Conservation (phyloP, 768 basidiomycete genomes). For the Erythrobasidium yunnanense region DNA sequence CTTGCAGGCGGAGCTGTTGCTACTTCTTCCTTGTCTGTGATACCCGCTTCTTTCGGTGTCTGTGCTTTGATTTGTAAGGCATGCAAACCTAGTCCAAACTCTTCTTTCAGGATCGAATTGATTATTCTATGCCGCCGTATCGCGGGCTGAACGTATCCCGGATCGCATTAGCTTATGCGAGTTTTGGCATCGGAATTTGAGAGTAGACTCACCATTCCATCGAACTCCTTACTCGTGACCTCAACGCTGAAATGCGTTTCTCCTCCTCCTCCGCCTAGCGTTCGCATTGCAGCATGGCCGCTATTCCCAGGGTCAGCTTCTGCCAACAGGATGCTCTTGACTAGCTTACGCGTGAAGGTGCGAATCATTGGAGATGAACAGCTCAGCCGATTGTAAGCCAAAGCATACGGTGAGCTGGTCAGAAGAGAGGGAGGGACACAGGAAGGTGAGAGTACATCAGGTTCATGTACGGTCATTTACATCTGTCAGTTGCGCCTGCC, state of each 20-base stretch:
- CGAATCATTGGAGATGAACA: conserved; percentile 44
- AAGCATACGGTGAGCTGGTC: no score
- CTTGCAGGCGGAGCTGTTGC: neutral
- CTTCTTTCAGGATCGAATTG: conserved; percentile 43
- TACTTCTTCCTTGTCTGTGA: conserved; percentile 4
- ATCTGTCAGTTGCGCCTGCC: conserved; percentile 30
- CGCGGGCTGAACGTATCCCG: conserved; percentile 38
- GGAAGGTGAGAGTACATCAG: neutral
- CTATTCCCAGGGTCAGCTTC: neutral
- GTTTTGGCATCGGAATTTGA: neutral
- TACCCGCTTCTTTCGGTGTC: conserved; percentile 40
- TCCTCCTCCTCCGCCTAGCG: conserved; percentile 42
- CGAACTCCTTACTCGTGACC: conserved; percentile 35
- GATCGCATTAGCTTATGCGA: conserved; percentile 32
- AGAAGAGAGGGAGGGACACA: no score
- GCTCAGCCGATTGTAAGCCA: no score
- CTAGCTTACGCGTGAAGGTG: conserved; percentile 16
- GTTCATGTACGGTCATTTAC: neutral
- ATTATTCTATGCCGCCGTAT: conserved; percentile 45
- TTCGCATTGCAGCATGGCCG: conserved; percentile 45
- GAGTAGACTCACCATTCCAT: conserved; percentile 33
- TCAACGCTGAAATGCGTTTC: conserved; percentile 43
- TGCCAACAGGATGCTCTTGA: no score
- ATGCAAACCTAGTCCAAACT: conserved; percentile 45
- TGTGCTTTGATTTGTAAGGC: conserved; percentile 44